Evolutionary conservation across 345 rosid genomes (phyloP).

Genomic region (Noccaea caerulescens): DNA sequence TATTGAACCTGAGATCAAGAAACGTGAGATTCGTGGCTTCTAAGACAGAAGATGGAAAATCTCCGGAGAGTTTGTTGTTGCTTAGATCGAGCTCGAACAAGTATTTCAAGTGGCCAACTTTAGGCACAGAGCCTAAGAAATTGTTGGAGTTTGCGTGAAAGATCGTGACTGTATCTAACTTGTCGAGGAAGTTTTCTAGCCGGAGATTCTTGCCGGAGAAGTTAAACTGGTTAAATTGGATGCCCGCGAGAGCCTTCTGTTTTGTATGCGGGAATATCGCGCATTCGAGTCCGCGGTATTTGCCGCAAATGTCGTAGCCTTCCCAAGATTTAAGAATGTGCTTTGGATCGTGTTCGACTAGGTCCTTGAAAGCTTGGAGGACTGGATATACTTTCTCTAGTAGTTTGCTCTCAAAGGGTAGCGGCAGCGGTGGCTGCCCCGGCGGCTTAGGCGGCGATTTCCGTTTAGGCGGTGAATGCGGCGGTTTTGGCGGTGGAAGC

Average conservation of each 20-base stretch:
- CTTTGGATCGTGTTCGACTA: slow-evolving; percentile 57
- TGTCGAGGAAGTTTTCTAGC: slow-evolving; percentile 58
- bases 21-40: slow-evolving; percentile 54
- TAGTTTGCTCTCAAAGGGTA: not conserved
- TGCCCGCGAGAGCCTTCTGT: slow-evolving; percentile 60
- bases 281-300: slow-evolving; percentile 66
- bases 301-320: slow-evolving; percentile 61
- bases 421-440: not conserved
- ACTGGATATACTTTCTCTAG: slow-evolving; percentile 43
- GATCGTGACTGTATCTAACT: slow-evolving; percentile 62
- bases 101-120: slow-evolving; percentile 56
- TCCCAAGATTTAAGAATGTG: slow-evolving; percentile 58
- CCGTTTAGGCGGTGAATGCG: not conserved
- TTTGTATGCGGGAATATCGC: slow-evolving; percentile 57
- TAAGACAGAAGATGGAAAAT: slow-evolving; percentile 63
- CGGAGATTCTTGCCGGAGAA: slow-evolving; percentile 56
- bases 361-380: slow-evolving; percentile 59
- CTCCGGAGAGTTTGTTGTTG: slow-evolving; percentile 72
- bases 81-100: slow-evolving; percentile 87
- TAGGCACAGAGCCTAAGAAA: slow-evolving; percentile 62
- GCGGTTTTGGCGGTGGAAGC: slow-evolving; percentile 5
- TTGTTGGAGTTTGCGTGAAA: slow-evolving; percentile 87
- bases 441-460: not conserved
- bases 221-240: slow-evolving; percentile 75
- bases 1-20: slow-evolving; percentile 76